phyloP scores from a whole-genome alignment of 768 basidiomycete species.

The Asterophora parasitica region DNA sequence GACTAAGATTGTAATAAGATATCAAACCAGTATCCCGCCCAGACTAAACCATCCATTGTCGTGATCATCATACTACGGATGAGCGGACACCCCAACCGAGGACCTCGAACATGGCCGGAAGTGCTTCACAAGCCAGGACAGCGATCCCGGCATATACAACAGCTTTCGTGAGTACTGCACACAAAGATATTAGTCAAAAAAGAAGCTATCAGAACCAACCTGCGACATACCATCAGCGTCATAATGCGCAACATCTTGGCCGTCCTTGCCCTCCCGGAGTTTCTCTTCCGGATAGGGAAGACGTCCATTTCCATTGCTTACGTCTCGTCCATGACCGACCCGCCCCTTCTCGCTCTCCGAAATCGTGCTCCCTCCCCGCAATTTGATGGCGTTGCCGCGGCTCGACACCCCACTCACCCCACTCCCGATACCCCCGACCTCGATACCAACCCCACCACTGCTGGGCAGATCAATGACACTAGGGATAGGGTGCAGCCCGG shows the following conservation, averaged over 20 bases:
- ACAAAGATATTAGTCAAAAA: conserved; percentile 2
- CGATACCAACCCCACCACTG: conserved; percentile 37
- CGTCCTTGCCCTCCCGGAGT: conserved; percentile 28
- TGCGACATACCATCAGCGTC: conserved; percentile 83
- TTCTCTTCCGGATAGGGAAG: conserved; percentile 11
- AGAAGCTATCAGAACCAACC: background rate
- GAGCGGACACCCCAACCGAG: conserved; percentile 62
- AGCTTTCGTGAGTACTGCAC: conserved; percentile 81
- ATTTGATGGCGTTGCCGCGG: conserved; percentile 58
- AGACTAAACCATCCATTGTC: background rate
- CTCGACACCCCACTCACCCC: conserved; percentile 18
- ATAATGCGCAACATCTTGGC: conserved; percentile 57
- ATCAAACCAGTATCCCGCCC: background rate
- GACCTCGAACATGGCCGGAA: conserved; percentile 65
- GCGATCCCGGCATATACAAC: conserved; percentile 89
- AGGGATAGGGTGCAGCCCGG: conserved; percentile 68
- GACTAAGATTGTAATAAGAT: background rate
- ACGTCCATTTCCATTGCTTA: background rate
- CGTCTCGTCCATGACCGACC: background rate
- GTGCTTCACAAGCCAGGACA: conserved; percentile 52
- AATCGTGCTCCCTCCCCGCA: conserved; percentile 35
- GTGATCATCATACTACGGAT: conserved; percentile 16
- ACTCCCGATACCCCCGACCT: conserved; percentile 41
- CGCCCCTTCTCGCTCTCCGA: conserved; percentile 16
- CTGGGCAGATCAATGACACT: conserved; percentile 78